Evolutionary conservation across 2,329 filamentous ascomycete genomes (phyloP), one percentile per base, ranked within the genome.

Genomic region (Xylaria arbuscula): DNA sequence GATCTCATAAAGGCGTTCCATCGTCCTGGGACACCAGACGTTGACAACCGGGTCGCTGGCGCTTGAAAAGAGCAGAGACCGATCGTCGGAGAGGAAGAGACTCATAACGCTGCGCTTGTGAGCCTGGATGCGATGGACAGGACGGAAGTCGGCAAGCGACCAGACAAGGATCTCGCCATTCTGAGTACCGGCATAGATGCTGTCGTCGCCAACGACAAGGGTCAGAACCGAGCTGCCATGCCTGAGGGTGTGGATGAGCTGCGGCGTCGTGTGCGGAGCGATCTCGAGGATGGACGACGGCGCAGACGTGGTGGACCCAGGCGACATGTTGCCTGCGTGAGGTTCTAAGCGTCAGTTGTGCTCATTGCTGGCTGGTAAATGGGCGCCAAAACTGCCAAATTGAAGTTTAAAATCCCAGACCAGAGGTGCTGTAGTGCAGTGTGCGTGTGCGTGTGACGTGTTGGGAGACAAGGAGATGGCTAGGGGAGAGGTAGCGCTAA

Each of bases 31-130:
- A 74, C 90, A 91, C 96, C 96, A 99, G 50, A 97, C 93, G 78
- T 97, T 98, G 77, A 98, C 91, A 67, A 98, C 92, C 1, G 95
- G 93, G 77, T 99, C 96, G 73, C 94, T 94, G 10, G 94, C 95
- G 74, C 92, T 97, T 11, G 95, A 98, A 80, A 99, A 95, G 10
- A 99, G 87, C 36, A 97, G 85, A 17, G 85, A 85, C 70, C 89
- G 85, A 78, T 97, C 90, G 60, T 89, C 86, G 9, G 93, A 94
- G 32, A 99, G 85, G 77, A 90, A 92, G 2, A 99, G 86, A 66
- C 91, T 93, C 56, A 99, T 88, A 24, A 99, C 92, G 77, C 93
- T 97, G 64, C 96, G 93, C 77, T 93, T 92, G 82, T 99, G 96
- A 5, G 93, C 96, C 78, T 96, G 92, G 22, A 98, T 89, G 34